Evolutionary conservation across 192 early-diverging fungal genomes (phyloP), one percentile per base, ranked within the genome.

Genomic region (Mortierella alpina): DNA sequence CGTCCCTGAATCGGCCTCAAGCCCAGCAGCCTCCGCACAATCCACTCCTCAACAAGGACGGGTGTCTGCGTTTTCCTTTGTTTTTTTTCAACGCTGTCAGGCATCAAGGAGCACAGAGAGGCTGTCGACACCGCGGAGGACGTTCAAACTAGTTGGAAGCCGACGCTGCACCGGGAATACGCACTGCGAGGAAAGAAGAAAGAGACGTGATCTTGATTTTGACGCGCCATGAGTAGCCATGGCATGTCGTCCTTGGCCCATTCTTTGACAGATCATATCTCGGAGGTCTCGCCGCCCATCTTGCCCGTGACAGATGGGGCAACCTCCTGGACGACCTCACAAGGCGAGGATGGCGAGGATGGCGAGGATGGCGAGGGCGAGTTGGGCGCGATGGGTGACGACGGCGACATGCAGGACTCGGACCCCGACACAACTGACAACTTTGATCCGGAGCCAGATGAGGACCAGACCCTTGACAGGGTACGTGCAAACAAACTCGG

Each of bases 371-470:
- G 22, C 8, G 69, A 65, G 1, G 63, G 44, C 2, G 65, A 12
- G 17, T 14, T 80, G 10, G 77, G 54, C 3, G 53, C 49, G 7
- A 47, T 64, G 17, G 66, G 54, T 17, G 74, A 76, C 40, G 74
- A 69, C 22, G 74, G 58, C 20, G 75, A 80, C 50, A 80, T 80
- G 69, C 77, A 80, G 58, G 77, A 80, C 54, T 80, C 77, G 18
- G 77, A 76, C 54, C 77, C 70, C 10, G 77, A 80, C 44, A 80
- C 77, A 11, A 80, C 77, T 0, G 64, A 72, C 39, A 72, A 80
- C 59, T 80, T 72, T 80, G 77, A 80, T 53, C 77, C 67, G 18
- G 77, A 80, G 13, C 54, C 40, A 12, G 77, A 72, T 23, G 77
- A 79, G 41, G 59, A 66, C 12, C 72, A 67, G 22, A 57, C 68